Conservation (phyloP, 1,284 basidiomycete species). For the Sphagnurus paluster region DNA sequence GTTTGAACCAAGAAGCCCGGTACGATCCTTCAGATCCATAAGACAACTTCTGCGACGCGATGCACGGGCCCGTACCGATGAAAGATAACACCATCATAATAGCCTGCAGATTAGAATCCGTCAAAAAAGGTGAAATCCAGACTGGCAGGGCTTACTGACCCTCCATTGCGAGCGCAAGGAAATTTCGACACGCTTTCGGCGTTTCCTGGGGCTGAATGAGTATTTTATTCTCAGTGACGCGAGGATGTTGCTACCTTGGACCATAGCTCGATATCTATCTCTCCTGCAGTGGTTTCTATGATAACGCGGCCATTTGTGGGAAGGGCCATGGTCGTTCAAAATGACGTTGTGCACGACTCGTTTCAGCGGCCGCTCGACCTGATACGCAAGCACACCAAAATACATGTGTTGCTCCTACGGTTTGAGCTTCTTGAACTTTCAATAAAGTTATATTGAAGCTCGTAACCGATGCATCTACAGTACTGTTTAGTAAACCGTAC, state of each 20-base stretch:
- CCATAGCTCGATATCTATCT: slow-evolving; percentile 96
- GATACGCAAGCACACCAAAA: background rate
- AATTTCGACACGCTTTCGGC: slow-evolving; percentile 92
- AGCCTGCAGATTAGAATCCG: slow-evolving; percentile 54
- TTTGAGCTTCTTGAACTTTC: too few species aligned
- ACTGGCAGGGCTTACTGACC: slow-evolving; percentile 50
- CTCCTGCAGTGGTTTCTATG: slow-evolving; percentile 87
- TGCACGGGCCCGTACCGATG: slow-evolving; percentile 63
- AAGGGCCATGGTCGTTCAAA: slow-evolving; percentile 55
- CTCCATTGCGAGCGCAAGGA: slow-evolving; percentile 88
- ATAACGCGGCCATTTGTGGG: slow-evolving; percentile 87
- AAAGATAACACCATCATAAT: slow-evolving; percentile 94
- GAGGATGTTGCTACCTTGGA: slow-evolving; percentile 60
- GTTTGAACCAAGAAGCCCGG: slow-evolving; percentile 92
- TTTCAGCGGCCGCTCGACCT: background rate
- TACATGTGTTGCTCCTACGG: too few species aligned
- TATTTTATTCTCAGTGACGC: background rate
- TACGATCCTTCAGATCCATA: slow-evolving; percentile 54
- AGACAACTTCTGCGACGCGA: background rate
- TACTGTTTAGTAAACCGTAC: too few species aligned
- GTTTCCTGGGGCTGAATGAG: slow-evolving; percentile 61
- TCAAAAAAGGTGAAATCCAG: slow-evolving; percentile 11
- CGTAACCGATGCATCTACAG: too few species aligned
- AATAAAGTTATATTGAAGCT: too few species aligned
- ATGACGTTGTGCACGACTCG: background rate